Evolutionary conservation across 2,329 filamentous ascomycete genomes (phyloP).

Genomic region (Botrytis porri): DNA sequence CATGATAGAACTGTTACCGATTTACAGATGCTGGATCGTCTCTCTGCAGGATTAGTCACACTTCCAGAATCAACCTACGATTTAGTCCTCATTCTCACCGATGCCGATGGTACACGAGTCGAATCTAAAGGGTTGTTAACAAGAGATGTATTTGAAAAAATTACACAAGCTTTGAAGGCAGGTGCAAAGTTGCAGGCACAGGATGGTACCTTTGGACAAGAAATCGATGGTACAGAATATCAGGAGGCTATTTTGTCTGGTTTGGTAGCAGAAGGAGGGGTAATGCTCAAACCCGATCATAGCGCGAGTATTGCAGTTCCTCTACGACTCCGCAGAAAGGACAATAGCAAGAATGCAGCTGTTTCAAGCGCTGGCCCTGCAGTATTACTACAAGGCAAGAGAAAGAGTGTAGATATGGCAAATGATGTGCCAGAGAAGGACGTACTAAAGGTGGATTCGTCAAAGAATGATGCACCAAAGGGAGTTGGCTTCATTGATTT

Average conservation of each 20-base stretch:
- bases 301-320: constrained; percentile 38
- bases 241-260: constrained; percentile 85
- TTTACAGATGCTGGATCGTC: constrained; percentile 95
- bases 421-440: constrained; percentile 22
- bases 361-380: constrained; percentile 40
- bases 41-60: constrained; percentile 75
- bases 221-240: constrained; percentile 48
- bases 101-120: constrained; percentile 61
- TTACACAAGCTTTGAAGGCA: constrained; percentile 69
- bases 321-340: constrained; percentile 57
- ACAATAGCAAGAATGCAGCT: constrained; percentile 46
- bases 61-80: constrained; percentile 79
- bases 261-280: constrained; percentile 59
- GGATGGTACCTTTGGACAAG: constrained; percentile 56
- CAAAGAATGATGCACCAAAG: constrained; percentile 39
- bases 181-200: constrained; percentile 68
- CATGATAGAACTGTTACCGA: constrained; percentile 78
- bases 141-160: constrained; percentile 63
- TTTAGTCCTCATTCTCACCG: constrained; percentile 77
- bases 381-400: constrained; percentile 34
- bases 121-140: constrained; percentile 65
- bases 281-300: constrained; percentile 70
- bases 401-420: constrained; percentile 32
- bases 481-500: constrained; percentile 69
- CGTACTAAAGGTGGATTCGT: neutral